phyloP scores from a whole-genome alignment of 768 basidiomycete genomes.

The Hypholoma fasciculare region DNA sequence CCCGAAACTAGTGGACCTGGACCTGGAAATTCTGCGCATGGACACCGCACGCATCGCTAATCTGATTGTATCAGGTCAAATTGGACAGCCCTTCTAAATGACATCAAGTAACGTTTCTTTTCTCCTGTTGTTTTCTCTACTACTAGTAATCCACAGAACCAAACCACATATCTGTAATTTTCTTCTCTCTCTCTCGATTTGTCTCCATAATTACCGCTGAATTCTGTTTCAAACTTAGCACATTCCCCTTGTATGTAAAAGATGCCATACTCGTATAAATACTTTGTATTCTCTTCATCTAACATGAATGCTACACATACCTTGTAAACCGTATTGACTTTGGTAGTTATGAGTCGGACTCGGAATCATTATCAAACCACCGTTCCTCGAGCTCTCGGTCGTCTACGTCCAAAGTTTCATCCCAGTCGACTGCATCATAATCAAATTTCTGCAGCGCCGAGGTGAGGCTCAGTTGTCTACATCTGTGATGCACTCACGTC shows the following conservation, averaged over 20 bases:
- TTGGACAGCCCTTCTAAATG: background rate
- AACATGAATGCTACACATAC: background rate
- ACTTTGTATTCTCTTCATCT: background rate
- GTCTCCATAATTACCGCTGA: background rate
- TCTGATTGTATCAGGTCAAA: background rate
- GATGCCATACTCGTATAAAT: conserved; percentile 1
- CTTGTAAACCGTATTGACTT: background rate
- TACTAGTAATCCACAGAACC: background rate
- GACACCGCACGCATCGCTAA: conserved; percentile 1
- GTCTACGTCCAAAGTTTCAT: conserved; percentile 61
- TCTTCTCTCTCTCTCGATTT: background rate
- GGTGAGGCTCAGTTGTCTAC: background rate
- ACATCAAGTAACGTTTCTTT: background rate
- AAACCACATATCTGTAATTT: background rate
- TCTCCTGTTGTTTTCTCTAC: background rate
- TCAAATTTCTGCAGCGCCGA: conserved; percentile 51
- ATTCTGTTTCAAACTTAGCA: background rate
- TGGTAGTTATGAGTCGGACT: background rate
- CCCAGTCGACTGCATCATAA: conserved; percentile 76
- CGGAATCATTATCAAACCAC: conserved; percentile 71
- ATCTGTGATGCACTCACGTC: conserved; percentile 47
- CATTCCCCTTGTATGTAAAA: background rate
- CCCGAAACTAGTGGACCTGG: background rate
- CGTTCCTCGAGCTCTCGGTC: conserved; percentile 65
- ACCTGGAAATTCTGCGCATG: background rate